These are phyloP conservation scores for Penicillium sp. DNA, from an alignment of 2,329 filamentous ascomycete genomes.

Conservation along the genomic window DNA sequence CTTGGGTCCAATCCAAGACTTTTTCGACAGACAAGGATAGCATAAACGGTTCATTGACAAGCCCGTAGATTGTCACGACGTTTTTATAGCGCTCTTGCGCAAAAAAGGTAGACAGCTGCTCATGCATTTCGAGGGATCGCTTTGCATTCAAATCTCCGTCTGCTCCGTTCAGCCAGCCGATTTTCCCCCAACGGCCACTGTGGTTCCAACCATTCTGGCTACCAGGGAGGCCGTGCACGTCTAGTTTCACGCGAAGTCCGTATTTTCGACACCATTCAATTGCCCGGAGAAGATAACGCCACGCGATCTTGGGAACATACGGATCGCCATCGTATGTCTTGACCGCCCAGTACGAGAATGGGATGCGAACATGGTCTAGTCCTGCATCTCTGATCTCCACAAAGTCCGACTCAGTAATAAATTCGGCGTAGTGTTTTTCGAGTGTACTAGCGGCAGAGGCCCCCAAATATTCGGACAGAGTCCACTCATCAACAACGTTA, in stretches of 20 bases:
- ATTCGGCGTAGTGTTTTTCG: conserved; percentile 88
- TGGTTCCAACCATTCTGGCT: conserved; percentile 99
- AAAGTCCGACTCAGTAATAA: conserved; percentile 80
- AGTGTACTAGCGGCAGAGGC: conserved; percentile 59
- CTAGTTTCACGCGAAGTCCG: conserved; percentile 85
- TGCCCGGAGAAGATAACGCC: conserved; percentile 84
- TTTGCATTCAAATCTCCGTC: conserved; percentile 72
- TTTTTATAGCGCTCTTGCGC: conserved; percentile 88
- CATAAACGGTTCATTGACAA: conserved; percentile 93
- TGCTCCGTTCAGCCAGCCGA: conserved; percentile 88
- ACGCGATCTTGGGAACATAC: conserved; percentile 78
- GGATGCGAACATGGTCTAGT: conserved; percentile 93
- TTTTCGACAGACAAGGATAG: conserved; percentile 57
- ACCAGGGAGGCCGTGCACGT: conserved; percentile 84
- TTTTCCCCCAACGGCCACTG: conserved; percentile 71
- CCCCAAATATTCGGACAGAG: conserved; percentile 66
- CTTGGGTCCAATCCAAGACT: conserved; percentile 73
- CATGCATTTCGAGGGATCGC: conserved; percentile 78
- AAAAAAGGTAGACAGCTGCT: conserved; percentile 85
- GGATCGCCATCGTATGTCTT: conserved; percentile 78
- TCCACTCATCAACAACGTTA: conserved; percentile 82
- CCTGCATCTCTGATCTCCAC: conserved; percentile 77
- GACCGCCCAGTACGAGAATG: conserved; percentile 92
- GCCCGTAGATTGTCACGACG: conserved; percentile 83
- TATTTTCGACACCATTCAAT: conserved; percentile 94